Percentiles rank a stretch among this genome's conserved stretches.
Conservation (phyloP, 805 yeast genomes). For the Barnettozyma wickerhamii region DNA sequence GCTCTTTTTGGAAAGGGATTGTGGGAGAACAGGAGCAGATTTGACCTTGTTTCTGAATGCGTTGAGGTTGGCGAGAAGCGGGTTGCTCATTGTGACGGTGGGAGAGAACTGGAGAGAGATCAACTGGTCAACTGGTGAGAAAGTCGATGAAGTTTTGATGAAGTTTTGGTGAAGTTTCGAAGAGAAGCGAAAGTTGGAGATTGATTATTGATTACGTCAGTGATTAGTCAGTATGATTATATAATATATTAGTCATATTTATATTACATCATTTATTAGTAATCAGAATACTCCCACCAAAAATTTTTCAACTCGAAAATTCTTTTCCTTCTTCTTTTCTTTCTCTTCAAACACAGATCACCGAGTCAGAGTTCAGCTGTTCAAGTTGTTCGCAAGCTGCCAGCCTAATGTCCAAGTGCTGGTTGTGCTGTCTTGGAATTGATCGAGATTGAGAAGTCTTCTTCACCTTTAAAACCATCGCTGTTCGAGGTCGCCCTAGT, state of each 20-base stretch:
- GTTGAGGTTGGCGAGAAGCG: slow-evolving; percentile 53
- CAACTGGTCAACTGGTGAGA: no score
- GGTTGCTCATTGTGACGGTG: slow-evolving; percentile 25
- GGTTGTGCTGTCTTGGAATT: neutral
- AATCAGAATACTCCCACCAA: no score
- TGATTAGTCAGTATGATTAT: no score
- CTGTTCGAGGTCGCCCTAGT: slow-evolving; percentile 86
- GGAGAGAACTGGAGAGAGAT: no score
- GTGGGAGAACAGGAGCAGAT: slow-evolving; percentile 46
- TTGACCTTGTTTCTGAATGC: slow-evolving; percentile 62
- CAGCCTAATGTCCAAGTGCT: no score
- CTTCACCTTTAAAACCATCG: slow-evolving; percentile 86
- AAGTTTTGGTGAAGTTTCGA: no score
- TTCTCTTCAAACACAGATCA: neutral
- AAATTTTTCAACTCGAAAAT: no score
- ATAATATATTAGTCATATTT: no score
- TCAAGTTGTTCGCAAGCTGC: neutral
- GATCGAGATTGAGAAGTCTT: neutral
- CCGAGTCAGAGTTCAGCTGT: neutral
- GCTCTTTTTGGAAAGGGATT: slow-evolving; percentile 7
- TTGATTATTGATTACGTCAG: no score
- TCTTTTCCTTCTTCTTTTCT: neutral
- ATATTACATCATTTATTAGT: no score
- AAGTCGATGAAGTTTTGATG: no score
- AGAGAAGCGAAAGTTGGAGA: no score